phyloP scores from a whole-genome alignment of 163 green algal species.

The Scenedesmus sp. region DNA sequence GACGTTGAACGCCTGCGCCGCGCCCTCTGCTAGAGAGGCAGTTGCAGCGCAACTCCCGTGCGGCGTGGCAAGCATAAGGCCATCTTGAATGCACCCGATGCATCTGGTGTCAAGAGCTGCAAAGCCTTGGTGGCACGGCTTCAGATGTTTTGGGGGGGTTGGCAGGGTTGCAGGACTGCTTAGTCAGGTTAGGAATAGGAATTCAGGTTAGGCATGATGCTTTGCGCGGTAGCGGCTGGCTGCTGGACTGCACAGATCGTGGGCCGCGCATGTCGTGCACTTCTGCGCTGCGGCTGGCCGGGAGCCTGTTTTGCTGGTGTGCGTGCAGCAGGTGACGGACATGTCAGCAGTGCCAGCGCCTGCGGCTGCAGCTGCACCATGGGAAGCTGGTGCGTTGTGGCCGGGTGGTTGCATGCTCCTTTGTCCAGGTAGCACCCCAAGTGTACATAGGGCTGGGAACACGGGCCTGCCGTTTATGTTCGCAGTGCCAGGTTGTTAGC shows the following conservation, averaged over 20 bases:
- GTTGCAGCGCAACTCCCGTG: no score
- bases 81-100: no score
- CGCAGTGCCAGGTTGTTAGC: not conserved
- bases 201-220: not conserved
- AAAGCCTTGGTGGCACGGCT: no score
- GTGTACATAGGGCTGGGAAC: not conserved
- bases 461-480: not conserved
- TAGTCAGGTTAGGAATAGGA: no score
- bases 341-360: not conserved
- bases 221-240: not conserved
- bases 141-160: no score
- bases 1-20: no score
- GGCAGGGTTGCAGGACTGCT: not conserved
- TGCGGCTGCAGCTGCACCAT: not conserved
- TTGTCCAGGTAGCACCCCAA: not conserved
- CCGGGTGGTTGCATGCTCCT: not conserved
- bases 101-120: no score
- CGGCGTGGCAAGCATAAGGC: no score
- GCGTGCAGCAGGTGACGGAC: no score
- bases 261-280: not conserved
- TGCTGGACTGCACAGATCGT: not conserved
- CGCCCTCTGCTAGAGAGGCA: no score
- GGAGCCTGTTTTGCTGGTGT: no score
- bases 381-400: not conserved
- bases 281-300: not conserved